Evolutionary conservation across 495 filamentous ascomycete species (phyloP).

Genomic region (Penicillium subrubescens): DNA sequence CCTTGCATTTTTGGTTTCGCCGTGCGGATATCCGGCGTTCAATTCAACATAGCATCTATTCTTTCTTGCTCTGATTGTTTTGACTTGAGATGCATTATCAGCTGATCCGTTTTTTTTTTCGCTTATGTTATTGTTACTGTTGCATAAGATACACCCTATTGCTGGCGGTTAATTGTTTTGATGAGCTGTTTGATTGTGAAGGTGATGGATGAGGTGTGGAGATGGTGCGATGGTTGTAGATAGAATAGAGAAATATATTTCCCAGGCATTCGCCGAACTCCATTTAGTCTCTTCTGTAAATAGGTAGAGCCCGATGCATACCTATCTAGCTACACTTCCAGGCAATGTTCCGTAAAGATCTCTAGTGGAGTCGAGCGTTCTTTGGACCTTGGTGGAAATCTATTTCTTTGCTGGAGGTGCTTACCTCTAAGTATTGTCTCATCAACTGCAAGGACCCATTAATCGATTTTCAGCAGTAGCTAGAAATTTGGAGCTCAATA

Average conservation of each 20-base stretch:
- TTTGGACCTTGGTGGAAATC: too few species aligned
- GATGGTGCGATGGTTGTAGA: background rate
- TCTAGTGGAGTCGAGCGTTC: too few species aligned
- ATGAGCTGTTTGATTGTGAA: background rate
- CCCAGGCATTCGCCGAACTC: background rate
- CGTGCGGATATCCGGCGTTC: constrained; percentile 3
- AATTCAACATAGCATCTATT: background rate
- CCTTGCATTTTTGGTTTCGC: background rate
- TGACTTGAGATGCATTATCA: background rate
- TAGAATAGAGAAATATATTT: background rate
- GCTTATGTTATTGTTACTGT: background rate
- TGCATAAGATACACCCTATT: background rate
- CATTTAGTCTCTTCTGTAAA: background rate
- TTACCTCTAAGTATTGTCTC: too few species aligned
- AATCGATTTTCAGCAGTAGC: too few species aligned
- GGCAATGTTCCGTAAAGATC: too few species aligned
- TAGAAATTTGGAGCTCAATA: too few species aligned
- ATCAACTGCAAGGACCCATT: too few species aligned
- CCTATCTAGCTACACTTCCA: too few species aligned
- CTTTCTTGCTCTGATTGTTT: background rate
- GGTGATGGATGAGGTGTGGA: background rate
- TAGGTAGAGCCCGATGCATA: too few species aligned
- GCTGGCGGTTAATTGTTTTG: background rate
- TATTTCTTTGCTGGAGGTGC: too few species aligned
- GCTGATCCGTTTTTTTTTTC: background rate